phyloP scores from a whole-genome alignment of 2,329 filamentous ascomycete genomes.

The Botrytis squamosa region DNA sequence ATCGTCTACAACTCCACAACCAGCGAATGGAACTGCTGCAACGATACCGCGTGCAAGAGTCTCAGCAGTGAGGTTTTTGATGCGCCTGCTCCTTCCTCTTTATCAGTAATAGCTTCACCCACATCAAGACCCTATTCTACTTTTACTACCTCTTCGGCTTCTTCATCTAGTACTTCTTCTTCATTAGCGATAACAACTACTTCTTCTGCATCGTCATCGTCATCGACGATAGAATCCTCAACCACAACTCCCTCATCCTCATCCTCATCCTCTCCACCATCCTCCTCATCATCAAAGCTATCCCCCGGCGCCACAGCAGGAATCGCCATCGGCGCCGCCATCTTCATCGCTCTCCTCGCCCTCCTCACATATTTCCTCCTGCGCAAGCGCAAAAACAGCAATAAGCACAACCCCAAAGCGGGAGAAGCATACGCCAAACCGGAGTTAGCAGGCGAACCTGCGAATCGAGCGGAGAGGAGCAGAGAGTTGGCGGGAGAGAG shows the following conservation, averaged over 20 bases:
- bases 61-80: conserved; percentile 1
- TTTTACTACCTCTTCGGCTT: neutral
- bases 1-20: neutral
- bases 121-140: conserved; percentile 3
- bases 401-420: neutral
- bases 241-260: neutral
- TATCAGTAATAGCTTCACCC: neutral
- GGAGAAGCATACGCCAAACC: neutral
- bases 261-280: too few relatives aligned
- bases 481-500: neutral
- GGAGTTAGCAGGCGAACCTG: neutral
- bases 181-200: neutral
- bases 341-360: neutral
- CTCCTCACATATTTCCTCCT: neutral
- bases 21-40: conserved; percentile 1
- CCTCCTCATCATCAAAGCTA: neutral
- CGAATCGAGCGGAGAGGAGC: neutral
- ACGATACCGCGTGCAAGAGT: neutral
- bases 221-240: neutral
- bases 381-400: neutral
- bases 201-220: neutral
- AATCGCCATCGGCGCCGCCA: neutral
- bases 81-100: conserved; percentile 2
- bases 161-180: neutral
- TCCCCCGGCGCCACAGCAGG: neutral